Evolutionary conservation across 2,329 filamentous ascomycete species (phyloP).

Genomic region (Beauveria pseudobassiana): DNA sequence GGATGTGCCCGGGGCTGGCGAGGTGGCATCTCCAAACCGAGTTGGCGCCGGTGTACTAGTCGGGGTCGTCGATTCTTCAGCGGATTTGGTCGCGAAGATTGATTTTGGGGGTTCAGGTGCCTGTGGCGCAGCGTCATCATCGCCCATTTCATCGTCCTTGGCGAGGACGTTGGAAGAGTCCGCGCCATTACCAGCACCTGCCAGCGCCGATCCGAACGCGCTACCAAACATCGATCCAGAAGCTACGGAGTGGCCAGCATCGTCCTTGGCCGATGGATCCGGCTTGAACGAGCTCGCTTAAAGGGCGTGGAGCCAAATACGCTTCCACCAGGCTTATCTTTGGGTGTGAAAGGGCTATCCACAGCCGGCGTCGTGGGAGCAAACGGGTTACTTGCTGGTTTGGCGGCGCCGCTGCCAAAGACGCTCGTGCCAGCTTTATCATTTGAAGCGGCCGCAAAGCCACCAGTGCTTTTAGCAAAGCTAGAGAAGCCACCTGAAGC

Average conservation of each 20-base stretch:
- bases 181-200: slow-evolving; percentile 34
- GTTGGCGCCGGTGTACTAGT: slow-evolving; percentile 43
- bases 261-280: slow-evolving; percentile 54
- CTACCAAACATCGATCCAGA: slow-evolving; percentile 50
- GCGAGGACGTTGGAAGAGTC: slow-evolving; percentile 24
- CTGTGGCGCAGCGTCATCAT: slow-evolving; percentile 20
- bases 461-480: slow-evolving; percentile 48
- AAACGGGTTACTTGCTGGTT: slow-evolving; percentile 27
- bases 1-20: slow-evolving; percentile 25
- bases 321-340: slow-evolving; percentile 23
- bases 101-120: slow-evolving; percentile 19
- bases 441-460: slow-evolving; percentile 43
- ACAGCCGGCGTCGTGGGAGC: slow-evolving; percentile 20
- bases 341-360: slow-evolving; percentile 9
- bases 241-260: slow-evolving; percentile 41
- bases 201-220: slow-evolving; percentile 52
- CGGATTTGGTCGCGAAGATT: slow-evolving; percentile 17
- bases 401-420: slow-evolving; percentile 29
- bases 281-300: slow-evolving; percentile 60
- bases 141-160: slow-evolving; percentile 49
- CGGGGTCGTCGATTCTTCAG: slow-evolving; percentile 36
- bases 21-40: slow-evolving; percentile 35
- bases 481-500: slow-evolving; percentile 42
- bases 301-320: slow-evolving; percentile 50
- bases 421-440: slow-evolving; percentile 27